A percentile compares a stretch with the other conserved stretches of the same genome.
phyloP scores from a whole-genome alignment of 495 filamentous ascomycete genomes.

The Aspergillus ellipticus region DNA sequence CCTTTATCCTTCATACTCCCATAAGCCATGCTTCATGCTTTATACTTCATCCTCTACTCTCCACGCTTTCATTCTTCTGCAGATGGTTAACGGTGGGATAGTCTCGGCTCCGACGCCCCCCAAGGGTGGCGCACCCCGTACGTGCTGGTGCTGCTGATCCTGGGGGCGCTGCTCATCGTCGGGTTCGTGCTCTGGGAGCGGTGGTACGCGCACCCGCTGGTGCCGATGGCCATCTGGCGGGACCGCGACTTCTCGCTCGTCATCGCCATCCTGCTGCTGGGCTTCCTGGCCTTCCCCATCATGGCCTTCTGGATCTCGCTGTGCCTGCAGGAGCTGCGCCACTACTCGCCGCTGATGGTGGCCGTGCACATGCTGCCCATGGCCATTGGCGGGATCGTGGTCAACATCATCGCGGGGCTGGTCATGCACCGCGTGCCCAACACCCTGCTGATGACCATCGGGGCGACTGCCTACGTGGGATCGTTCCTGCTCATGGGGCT shows the following conservation, averaged over 20 bases:
- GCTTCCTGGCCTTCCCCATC: constrained; percentile 35
- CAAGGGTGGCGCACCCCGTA: constrained; percentile 67
- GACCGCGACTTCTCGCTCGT: constrained; percentile 38
- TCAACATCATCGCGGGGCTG: constrained; percentile 54
- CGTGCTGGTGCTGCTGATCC: constrained; percentile 59
- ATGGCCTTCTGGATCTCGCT: constrained; percentile 36
- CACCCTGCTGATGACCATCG: constrained; percentile 42
- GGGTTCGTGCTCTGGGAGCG: constrained; percentile 64
- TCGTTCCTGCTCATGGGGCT: constrained; percentile 54
- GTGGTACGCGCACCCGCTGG: constrained; percentile 25
- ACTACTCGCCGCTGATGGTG: constrained; percentile 40
- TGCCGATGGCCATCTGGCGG: constrained; percentile 38
- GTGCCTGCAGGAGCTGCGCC: constrained; percentile 43
- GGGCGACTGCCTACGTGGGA: constrained; percentile 40
- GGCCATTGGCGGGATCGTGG: constrained; percentile 46
- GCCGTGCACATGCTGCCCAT: constrained; percentile 55
- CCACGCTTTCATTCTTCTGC: neutral
- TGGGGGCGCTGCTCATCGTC: constrained; percentile 55
- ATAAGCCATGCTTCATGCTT: no score
- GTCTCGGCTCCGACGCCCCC: constrained; percentile 46
- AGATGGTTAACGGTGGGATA: constrained; percentile 19
- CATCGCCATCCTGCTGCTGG: constrained; percentile 14
- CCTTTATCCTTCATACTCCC: no score
- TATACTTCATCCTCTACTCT: no score
- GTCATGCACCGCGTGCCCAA: constrained; percentile 52